These are phyloP conservation scores for Chaetomiaceae sp. DNA, from an alignment of 2,329 filamentous ascomycete genomes.

Conservation along the genomic window DNA sequence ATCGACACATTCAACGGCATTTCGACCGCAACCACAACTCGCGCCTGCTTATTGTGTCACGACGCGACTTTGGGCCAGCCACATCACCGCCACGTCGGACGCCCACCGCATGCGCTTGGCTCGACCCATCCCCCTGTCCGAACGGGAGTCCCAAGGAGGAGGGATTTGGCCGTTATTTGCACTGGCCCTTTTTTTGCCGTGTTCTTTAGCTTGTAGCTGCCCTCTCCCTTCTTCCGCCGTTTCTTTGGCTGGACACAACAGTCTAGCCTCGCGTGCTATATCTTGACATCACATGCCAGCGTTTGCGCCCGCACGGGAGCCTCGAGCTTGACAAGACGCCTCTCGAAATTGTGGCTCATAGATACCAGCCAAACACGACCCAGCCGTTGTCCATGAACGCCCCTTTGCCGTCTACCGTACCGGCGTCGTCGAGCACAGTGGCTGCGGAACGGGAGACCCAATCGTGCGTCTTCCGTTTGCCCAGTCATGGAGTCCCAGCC, in stretches of 20 bases:
- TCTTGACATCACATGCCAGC: no score
- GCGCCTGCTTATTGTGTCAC: conserved; percentile 4
- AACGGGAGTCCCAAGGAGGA: no score
- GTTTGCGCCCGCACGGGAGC: no score
- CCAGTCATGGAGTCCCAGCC: conserved; percentile 12
- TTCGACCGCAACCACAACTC: conserved; percentile 3
- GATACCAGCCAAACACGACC: neutral
- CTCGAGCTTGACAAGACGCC: no score
- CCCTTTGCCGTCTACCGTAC: neutral
- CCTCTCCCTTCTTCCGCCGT: no score
- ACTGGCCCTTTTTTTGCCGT: neutral
- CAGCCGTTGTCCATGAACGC: conserved; percentile 1
- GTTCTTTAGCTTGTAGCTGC: no score
- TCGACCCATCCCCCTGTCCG: neutral
- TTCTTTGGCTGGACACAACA: no score
- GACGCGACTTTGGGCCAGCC: conserved; percentile 9
- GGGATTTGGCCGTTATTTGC: neutral
- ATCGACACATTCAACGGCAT: conserved; percentile 9
- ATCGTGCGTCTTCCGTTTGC: conserved; percentile 1
- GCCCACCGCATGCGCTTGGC: neutral
- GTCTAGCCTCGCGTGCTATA: no score
- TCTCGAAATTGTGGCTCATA: no score
- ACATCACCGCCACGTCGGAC: conserved; percentile 6
- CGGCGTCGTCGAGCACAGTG: neutral
- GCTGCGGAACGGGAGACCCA: neutral